phyloP scores from a whole-genome alignment of 2,329 filamentous ascomycete species.

The Colletotrichum zoysiae region DNA sequence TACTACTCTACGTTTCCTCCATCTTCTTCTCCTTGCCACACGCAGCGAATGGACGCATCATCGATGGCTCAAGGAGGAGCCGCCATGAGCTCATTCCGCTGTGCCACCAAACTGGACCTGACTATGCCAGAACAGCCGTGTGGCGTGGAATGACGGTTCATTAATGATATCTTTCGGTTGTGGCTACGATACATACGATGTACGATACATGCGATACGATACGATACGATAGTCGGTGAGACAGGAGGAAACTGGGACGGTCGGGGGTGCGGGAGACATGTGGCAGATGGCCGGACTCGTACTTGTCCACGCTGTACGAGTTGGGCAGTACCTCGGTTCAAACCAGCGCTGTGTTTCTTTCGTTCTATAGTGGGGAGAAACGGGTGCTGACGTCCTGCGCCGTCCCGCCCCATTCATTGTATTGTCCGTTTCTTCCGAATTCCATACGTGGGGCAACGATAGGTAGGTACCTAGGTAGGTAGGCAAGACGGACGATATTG shows the following conservation, averaged over 20 bases:
- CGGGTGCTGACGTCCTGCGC: too few species aligned
- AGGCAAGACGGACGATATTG: conserved; percentile 10
- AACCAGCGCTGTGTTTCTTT: conserved; percentile 15
- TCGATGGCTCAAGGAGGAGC: neutral
- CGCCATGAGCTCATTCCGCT: neutral
- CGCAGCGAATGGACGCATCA: neutral
- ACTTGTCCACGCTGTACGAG: conserved; percentile 3
- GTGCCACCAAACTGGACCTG: conserved; percentile 1
- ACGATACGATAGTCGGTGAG: neutral
- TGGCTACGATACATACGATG: too few species aligned
- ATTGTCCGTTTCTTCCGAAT: conserved; percentile 10
- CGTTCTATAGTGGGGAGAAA: conserved; percentile 11
- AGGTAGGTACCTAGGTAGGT: neutral
- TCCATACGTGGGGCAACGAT: conserved; percentile 8
- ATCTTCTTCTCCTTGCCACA: neutral
- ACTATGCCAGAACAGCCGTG: neutral
- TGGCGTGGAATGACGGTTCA: conserved; percentile 17
- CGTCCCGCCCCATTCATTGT: too few species aligned
- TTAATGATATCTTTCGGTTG: conserved; percentile 15
- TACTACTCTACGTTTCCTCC: neutral
- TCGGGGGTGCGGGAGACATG: conserved; percentile 9
- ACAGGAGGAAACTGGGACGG: neutral
- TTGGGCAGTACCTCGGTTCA: conserved; percentile 17
- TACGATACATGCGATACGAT: too few species aligned
- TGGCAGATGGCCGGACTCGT: conserved; percentile 29